Conservation (phyloP, 352 stramenopile species). For the Phytopythium vexans region DNA sequence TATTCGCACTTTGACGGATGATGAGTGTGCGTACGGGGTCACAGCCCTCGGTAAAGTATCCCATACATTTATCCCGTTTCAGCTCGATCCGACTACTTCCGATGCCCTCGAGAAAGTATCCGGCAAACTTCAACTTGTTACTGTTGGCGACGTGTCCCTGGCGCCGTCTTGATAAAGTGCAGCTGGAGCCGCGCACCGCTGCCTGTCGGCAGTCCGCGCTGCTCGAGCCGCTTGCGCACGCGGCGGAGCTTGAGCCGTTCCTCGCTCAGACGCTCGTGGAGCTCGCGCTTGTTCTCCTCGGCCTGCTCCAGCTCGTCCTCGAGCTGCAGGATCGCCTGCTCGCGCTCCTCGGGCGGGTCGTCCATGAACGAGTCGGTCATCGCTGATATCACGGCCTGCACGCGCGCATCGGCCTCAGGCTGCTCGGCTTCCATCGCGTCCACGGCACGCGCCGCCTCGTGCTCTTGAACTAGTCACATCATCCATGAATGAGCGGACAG, state of each 20-base stretch:
- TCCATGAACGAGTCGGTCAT: slow-evolving; percentile 44
- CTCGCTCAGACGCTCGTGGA: slow-evolving; percentile 35
- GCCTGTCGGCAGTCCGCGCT: slow-evolving; percentile 13
- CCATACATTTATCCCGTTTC: too few species aligned
- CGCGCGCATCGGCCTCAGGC: slow-evolving; percentile 45
- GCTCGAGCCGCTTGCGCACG: slow-evolving; percentile 38
- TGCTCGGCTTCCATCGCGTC: slow-evolving; percentile 51
- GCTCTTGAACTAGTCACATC: slow-evolving; percentile 30
- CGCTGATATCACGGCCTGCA: slow-evolving; percentile 46
- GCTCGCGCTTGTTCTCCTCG: slow-evolving; percentile 45
- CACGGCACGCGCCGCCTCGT: slow-evolving; percentile 36
- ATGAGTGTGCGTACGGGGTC: too few species aligned
- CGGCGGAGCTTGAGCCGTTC: slow-evolving; percentile 22
- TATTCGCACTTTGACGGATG: too few species aligned
- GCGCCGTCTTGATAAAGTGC: slow-evolving; percentile 39
- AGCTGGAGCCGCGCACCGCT: slow-evolving; percentile 22
- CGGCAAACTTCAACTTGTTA: too few species aligned
- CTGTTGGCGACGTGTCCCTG: neutral
- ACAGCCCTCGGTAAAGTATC: too few species aligned
- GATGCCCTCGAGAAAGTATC: too few species aligned
- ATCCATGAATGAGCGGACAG: neutral
- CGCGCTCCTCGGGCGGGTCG: slow-evolving; percentile 30
- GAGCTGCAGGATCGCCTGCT: slow-evolving; percentile 41
- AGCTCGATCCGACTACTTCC: too few species aligned
- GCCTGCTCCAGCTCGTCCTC: slow-evolving; percentile 61